phyloP scores from a whole-genome alignment of 2,329 filamentous ascomycete genomes.

The Helminthosporium solani region DNA sequence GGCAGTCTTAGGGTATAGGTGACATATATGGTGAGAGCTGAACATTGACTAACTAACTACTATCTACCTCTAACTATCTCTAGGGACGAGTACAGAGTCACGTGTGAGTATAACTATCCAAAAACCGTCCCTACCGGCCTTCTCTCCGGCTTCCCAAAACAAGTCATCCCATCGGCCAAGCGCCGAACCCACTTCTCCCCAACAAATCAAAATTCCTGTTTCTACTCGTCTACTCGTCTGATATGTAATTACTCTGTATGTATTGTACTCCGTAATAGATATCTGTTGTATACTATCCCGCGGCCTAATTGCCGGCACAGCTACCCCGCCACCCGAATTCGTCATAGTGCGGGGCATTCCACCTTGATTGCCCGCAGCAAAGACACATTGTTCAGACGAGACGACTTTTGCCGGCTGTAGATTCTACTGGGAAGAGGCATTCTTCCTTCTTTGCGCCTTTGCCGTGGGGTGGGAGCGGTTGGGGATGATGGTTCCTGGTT shows the following conservation, averaged over 20 bases:
- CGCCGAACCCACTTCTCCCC: background rate
- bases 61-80: too few species aligned
- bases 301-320: conserved; percentile 13
- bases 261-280: background rate
- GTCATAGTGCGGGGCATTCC: conserved; percentile 19
- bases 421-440: conserved; percentile 5
- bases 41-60: too few species aligned
- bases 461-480: background rate
- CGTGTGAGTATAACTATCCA: too few species aligned
- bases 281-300: too few species aligned
- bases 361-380: conserved; percentile 5
- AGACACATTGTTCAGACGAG: background rate
- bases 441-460: conserved; percentile 1
- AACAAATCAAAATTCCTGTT: too few species aligned
- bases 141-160: background rate
- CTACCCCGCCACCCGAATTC: conserved; percentile 14
- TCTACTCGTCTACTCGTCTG: too few species aligned
- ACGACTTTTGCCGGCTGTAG: conserved; percentile 18
- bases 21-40: too few species aligned
- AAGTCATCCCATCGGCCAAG: background rate
- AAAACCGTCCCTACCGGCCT: too few species aligned
- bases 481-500: background rate
- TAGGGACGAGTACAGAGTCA: too few species aligned
- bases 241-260: too few species aligned
- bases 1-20: too few species aligned